Evolutionary conservation across 306 rosid genomes (phyloP).

Genomic region (Macrotyloma uniflorum): DNA sequence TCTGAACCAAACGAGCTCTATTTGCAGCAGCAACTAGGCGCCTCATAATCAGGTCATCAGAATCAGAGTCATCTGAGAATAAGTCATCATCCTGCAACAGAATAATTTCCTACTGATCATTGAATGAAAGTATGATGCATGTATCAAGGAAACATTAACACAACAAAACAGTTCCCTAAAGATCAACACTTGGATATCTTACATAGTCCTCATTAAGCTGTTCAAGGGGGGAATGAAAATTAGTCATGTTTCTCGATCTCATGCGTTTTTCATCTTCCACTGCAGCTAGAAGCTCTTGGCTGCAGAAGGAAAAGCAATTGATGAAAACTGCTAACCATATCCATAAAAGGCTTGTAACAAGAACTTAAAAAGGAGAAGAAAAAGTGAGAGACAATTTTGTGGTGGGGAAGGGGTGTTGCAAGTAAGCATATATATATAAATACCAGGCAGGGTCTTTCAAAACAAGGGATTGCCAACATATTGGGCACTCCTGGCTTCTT

Average conservation of each 20-base stretch:
- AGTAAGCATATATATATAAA: constrained; percentile 29
- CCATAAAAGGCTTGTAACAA: constrained; percentile 17
- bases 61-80: constrained; percentile 67
- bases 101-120: constrained; percentile 19
- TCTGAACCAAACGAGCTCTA: constrained; percentile 57
- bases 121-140: constrained; percentile 3
- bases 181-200: constrained; percentile 21
- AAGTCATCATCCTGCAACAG: constrained; percentile 67
- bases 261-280: constrained; percentile 61
- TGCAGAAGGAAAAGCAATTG: constrained; percentile 39
- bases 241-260: constrained; percentile 51
- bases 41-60: constrained; percentile 77
- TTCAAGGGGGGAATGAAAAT: constrained; percentile 43
- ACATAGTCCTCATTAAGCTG: constrained; percentile 47
- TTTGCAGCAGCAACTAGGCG: constrained; percentile 69
- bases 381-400: not conserved
- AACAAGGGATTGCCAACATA: constrained; percentile 83
- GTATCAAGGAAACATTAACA: constrained; percentile 21
- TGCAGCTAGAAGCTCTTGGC: constrained; percentile 86
- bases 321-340: constrained; percentile 20
- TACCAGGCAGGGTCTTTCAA: constrained; percentile 87
- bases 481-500: constrained; percentile 93
- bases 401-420: not conserved
- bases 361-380: not conserved
- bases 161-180: constrained; percentile 13